phyloP scores from a whole-genome alignment of 208 protist species.

The Histomonas meleagridis region DNA sequence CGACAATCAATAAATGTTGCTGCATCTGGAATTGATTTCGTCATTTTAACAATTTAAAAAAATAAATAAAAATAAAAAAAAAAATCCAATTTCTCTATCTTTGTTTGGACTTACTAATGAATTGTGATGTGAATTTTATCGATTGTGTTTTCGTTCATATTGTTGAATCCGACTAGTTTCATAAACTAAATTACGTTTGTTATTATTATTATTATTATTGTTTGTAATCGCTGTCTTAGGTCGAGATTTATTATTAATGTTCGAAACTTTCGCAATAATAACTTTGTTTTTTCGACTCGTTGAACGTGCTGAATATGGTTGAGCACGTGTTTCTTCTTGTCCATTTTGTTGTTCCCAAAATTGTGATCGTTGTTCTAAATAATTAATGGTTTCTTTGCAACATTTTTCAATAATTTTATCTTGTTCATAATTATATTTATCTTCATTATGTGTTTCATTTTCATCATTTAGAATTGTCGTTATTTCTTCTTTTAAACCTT shows the following conservation, averaged over 20 bases:
- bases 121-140: too few relatives aligned
- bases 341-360: conserved; percentile 21
- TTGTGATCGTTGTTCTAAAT: not conserved
- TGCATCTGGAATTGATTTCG: too few relatives aligned
- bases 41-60: too few relatives aligned
- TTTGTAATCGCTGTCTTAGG: not conserved
- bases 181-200: too few relatives aligned
- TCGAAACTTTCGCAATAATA: not conserved
- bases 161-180: conserved; percentile 1
- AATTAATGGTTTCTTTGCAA: not conserved
- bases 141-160: too few relatives aligned
- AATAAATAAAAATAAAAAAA: too few relatives aligned
- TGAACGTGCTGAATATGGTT: not conserved
- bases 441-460: not conserved
- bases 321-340: not conserved
- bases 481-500: not conserved
- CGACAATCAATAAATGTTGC: not conserved
- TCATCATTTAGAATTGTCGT: too few relatives aligned
- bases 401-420: not conserved
- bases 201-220: too few relatives aligned
- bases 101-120: too few relatives aligned
- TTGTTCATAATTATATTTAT: not conserved
- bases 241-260: not conserved
- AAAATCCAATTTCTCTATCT: too few relatives aligned
- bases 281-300: not conserved